Percentiles rank a stretch among this genome's conserved stretches.
Evolutionary conservation across 345 rosid genomes (phyloP).

Genomic region (Salix brachista): DNA sequence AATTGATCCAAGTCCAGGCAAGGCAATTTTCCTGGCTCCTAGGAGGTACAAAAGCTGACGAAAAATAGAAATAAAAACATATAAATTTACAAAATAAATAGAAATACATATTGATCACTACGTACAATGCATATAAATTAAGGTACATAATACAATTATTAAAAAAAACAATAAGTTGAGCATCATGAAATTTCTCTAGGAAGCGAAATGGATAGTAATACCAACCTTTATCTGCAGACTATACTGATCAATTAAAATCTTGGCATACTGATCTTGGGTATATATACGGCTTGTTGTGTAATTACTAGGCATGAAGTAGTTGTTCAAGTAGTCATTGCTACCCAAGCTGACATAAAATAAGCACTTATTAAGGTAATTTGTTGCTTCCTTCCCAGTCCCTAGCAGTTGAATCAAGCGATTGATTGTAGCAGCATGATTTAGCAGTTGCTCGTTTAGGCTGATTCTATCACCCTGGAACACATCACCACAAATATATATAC

Average conservation of each 20-base stretch:
- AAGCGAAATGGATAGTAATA: too few relatives aligned
- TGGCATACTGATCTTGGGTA: constrained; percentile 10
- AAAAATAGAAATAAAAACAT: background rate
- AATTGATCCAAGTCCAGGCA: background rate
- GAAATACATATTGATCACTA: too few relatives aligned
- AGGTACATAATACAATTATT: too few relatives aligned
- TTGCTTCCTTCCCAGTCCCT: background rate
- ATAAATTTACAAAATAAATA: too few relatives aligned
- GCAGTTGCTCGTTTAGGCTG: background rate
- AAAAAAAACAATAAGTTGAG: background rate
- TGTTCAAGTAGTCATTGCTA: constrained; percentile 20
- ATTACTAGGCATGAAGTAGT: constrained; percentile 9
- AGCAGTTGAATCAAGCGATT: background rate
- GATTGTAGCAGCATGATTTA: background rate
- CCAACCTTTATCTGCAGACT: constrained; percentile 8
- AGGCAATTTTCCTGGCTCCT: background rate
- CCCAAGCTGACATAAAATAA: constrained; percentile 10
- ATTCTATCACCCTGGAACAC: constrained; percentile 2
- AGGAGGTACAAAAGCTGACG: background rate
- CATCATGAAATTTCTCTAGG: too few relatives aligned
- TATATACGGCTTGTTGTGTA: background rate
- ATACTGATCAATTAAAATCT: constrained; percentile 8
- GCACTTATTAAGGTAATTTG: constrained; percentile 18
- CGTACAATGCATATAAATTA: too few relatives aligned
- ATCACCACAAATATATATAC: too few relatives aligned